These are phyloP conservation scores for Asclepias syriaca DNA, from an alignment of 257 asterid genomes.

Conservation along the genomic window DNA sequence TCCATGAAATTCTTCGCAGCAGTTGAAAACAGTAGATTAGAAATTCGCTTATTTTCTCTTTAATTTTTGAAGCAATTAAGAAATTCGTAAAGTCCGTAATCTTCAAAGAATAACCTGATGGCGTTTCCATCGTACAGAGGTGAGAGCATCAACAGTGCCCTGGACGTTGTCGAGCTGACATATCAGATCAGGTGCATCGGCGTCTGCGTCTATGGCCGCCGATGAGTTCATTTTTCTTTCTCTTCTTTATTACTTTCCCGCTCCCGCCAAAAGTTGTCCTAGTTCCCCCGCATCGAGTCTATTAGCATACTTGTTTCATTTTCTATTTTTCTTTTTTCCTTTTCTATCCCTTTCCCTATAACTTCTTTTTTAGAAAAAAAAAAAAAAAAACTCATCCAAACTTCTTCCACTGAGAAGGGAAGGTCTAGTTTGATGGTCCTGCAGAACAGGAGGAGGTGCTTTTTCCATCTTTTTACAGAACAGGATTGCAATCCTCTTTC, in stretches of 20 bases:
- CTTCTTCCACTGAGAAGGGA: too few species aligned
- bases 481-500: too few species aligned
- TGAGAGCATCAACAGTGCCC: slow-evolving; percentile 87
- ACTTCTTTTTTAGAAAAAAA: too few species aligned
- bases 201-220: slow-evolving; percentile 50
- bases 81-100: not conserved
- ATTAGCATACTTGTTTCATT: too few species aligned
- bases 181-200: slow-evolving; percentile 53
- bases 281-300: not conserved
- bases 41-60: not conserved
- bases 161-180: slow-evolving; percentile 87
- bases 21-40: not conserved
- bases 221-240: slow-evolving; percentile 55
- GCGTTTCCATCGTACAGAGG: slow-evolving; percentile 94
- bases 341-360: not conserved
- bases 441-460: too few species aligned
- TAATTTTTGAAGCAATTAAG: not conserved
- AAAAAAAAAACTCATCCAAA: too few species aligned
- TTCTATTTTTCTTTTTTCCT: too few species aligned
- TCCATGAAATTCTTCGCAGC: not conserved
- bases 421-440: too few species aligned
- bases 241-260: slow-evolving; percentile 32
- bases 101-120: slow-evolving; percentile 44
- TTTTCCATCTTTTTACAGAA: too few species aligned
- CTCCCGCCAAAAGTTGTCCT: slow-evolving; percentile 57